Conservation (phyloP, 202 grass and related monocot genomes). For the Zizania palustris region DNA sequence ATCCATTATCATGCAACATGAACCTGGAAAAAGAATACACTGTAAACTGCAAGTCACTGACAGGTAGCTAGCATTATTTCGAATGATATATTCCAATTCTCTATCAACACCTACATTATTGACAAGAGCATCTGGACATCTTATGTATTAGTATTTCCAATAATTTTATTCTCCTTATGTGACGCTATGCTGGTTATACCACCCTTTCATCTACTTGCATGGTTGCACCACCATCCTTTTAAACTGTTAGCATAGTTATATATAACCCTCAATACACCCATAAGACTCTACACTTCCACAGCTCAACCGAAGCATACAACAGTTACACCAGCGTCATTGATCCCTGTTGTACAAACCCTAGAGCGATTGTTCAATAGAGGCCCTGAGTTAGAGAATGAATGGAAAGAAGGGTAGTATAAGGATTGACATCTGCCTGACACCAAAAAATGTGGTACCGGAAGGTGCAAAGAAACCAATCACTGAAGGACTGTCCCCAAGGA, state of each 20-base stretch:
- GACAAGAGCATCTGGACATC: slow-evolving; percentile 66
- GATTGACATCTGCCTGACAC: slow-evolving; percentile 58
- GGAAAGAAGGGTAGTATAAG: slow-evolving; percentile 73
- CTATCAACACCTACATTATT: slow-evolving; percentile 67
- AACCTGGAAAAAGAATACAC: slow-evolving; percentile 41
- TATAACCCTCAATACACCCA: slow-evolving; percentile 37
- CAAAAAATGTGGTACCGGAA: slow-evolving; percentile 36
- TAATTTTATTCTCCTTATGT: slow-evolving; percentile 56
- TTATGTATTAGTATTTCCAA: slow-evolving; percentile 47
- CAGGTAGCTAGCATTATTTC: slow-evolving; percentile 37
- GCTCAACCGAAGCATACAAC: slow-evolving; percentile 22
- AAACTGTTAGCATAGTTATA: slow-evolving; percentile 40
- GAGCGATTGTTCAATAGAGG: slow-evolving; percentile 26
- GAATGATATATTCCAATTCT: slow-evolving; percentile 57
- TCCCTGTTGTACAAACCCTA: slow-evolving; percentile 23
- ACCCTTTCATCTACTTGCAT: slow-evolving; percentile 60
- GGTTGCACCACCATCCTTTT: slow-evolving; percentile 34
- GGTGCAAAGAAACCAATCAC: slow-evolving; percentile 41
- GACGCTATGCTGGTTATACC: slow-evolving; percentile 38
- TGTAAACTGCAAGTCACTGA: slow-evolving; percentile 29
- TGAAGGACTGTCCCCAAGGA: slow-evolving; percentile 42
- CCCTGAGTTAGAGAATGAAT: slow-evolving; percentile 65
- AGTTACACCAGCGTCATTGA: slow-evolving; percentile 17
- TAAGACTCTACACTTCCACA: slow-evolving; percentile 52
- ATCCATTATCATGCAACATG: slow-evolving; percentile 29